Base-by-base conservation (phyloP, 345 rosid species). In the Arabis alpina region DNA sequence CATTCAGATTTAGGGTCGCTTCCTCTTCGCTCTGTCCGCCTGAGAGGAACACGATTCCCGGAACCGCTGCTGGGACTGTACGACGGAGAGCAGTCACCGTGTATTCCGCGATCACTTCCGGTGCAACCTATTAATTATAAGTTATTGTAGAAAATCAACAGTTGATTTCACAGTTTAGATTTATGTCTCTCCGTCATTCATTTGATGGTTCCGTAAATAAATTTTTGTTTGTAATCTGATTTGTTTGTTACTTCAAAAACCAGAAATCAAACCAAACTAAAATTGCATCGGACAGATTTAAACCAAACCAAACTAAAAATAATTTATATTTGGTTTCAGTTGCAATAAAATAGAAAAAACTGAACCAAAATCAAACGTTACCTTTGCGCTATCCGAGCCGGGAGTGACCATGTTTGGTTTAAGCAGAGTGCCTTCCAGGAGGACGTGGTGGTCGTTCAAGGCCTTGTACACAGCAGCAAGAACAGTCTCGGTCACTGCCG, bases 371-470 rank as follows among this genome's bases (percentile, higher is more conserved):
- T 5, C 23, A 42, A 54, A 30, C 50, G 2, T 73, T 82, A 90
- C 98, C 98, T 88, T 91, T 11, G 91, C 82, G 83, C 89, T 75
- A 47, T 88, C 89, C 2, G 97, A 91, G 61, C 98, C 98, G 0
- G 98, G 96, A 59, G 97, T 86, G 78, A 93, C 97, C 97, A 91
- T 93, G 80, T 93, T 93, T 12, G 97, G 98, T 81, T 93, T 93
- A 39, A 93, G 92, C 51, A 93, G 82, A 4, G 97, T 89, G 74
- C 98, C 98, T 79, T 93, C 98, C 8, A 93, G 96, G 49, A 93
- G 88, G 47, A 93, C 98, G 66, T 91, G 98, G 2, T 93, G 97
- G 24, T 91, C 98, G 54, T 88, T 93, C 72, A 93, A 72, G 15
- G 98, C 97, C 84, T 91, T 93, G 81, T 91, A 91, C 63, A 86